Evolutionary conservation across 2,329 filamentous ascomycete species (phyloP), one percentile per base, ranked within the genome.

Genomic region (Polytolypa hystricis): DNA sequence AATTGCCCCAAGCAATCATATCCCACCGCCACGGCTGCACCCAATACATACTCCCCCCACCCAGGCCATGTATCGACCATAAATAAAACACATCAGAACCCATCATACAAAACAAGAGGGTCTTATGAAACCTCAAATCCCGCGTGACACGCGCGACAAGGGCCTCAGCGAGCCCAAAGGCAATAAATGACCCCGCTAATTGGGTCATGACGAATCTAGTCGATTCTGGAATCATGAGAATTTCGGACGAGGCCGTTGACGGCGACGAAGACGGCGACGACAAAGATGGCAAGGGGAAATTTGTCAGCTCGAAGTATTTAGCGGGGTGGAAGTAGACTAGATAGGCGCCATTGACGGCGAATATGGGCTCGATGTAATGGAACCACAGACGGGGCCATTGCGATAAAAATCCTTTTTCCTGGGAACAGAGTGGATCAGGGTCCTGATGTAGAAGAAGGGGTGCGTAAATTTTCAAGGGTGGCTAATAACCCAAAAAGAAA

Each of bases 321-420:
- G 14, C 8, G 8, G 28, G 28, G 28, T 12, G 28, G 28, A 30
- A 30, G 14, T 30, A 30, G 6, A 12, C 28, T 8, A 30, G 14
- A 30, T 30, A 30, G 7, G 28, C 28, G 14, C 28, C 28, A 30
- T n/a, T 30, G 14, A 30, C 14, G 7, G 28, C 28, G 28, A 8
- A 8, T 6, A 30, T 8, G 28, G 28, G 28, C 14, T 30, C 28
- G 28, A 30, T 8, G 15, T 30, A 30, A n/a, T 30, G 28, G 28
- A 30, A 30, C 28, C 28, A 30, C 14, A 30, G 7, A 12, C 28
- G 28, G 21, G n/a, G n/a, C n/a, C n/a, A n/a, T n/a, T n/a, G n/a
- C n/a, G n/a, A n/a, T n/a, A n/a, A n/a, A n/a, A n/a, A n/a, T n/a
- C n/a, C n/a, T n/a, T n/a, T n/a, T n/a, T n/a, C n/a, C n/a, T n/a